Evolutionary conservation across 805 yeast species (phyloP).

Genomic region (Ascoidea tarda): DNA sequence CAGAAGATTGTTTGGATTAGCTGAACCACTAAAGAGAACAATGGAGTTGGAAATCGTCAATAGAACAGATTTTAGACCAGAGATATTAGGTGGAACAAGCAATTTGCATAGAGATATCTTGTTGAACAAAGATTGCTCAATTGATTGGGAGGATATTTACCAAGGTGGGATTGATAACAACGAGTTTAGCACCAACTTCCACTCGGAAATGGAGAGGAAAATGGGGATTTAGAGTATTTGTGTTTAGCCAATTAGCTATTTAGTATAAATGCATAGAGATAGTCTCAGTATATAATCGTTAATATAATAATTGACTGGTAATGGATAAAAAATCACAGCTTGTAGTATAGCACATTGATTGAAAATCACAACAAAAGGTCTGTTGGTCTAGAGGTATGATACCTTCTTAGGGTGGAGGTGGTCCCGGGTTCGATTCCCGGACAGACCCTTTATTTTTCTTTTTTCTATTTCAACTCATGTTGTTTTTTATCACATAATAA

Average conservation of each 20-base stretch:
- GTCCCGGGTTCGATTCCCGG: conserved; percentile 12
- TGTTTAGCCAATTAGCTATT: conserved; percentile 44
- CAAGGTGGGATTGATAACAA: conserved; percentile 29
- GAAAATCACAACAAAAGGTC: neutral
- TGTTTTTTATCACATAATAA: neutral
- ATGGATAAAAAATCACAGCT: too few relatives aligned
- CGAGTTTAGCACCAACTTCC: conserved; percentile 35
- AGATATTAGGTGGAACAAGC: conserved; percentile 33
- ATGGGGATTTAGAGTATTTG: conserved; percentile 15
- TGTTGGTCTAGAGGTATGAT: conserved; percentile 8
- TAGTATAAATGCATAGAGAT: conserved; percentile 56
- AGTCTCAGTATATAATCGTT: conserved; percentile 11
- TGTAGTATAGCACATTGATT: conserved; percentile 23
- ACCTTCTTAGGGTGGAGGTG: conserved; percentile 10
- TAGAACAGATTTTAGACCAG: conserved; percentile 56
- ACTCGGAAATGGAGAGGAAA: conserved; percentile 55
- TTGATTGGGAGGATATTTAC: conserved; percentile 94
- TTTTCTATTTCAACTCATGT: too few relatives aligned
- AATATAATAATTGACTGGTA: too few relatives aligned
- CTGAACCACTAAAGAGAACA: conserved; percentile 81
- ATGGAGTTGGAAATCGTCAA: conserved; percentile 78
- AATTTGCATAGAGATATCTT: conserved; percentile 66
- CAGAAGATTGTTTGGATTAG: conserved; percentile 79
- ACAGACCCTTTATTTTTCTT: conserved; percentile 4
- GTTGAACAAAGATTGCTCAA: conserved; percentile 54